Evolutionary conservation across 352 stramenopile genomes (phyloP).

Genomic region (Phytophthora palmivora): DNA sequence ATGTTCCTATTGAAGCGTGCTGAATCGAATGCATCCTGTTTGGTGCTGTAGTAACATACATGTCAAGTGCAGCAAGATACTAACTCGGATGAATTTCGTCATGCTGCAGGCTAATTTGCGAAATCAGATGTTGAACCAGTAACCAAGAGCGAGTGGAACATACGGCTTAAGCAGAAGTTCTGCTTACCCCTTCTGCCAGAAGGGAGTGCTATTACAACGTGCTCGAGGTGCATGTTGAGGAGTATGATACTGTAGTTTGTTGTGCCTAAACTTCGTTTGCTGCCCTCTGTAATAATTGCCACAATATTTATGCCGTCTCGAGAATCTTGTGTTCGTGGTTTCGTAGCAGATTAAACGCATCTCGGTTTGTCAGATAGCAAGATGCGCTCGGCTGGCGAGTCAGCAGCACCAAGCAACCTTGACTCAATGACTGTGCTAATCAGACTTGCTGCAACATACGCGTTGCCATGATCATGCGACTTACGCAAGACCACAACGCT

Average conservation of each 20-base stretch:
- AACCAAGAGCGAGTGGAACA: conserved; percentile 11
- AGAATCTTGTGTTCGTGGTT: background rate
- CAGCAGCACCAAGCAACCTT: conserved; percentile 15
- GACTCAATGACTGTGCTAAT: conserved; percentile 2
- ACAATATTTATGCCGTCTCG: conserved; percentile 19
- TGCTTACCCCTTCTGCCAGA: too few relatives aligned
- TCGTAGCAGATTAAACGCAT: background rate
- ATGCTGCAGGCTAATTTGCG: conserved; percentile 35
- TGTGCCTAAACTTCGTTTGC: conserved; percentile 10
- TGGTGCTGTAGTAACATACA: conserved; percentile 1
- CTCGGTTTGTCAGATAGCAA: background rate
- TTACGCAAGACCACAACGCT: conserved; percentile 16
- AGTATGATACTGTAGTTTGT: conserved; percentile 13
- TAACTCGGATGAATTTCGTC: conserved; percentile 13
- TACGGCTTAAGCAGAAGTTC: conserved; percentile 3
- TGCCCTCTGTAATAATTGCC: conserved; percentile 8
- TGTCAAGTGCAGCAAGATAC: conserved; percentile 4
- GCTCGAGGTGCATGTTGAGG: conserved; percentile 8
- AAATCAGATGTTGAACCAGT: conserved; percentile 40
- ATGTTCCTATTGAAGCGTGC: conserved; percentile 1
- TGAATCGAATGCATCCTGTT: background rate
- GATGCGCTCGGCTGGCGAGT: background rate
- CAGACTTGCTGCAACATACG: background rate
- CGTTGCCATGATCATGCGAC: conserved; percentile 11
- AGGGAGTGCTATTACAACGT: background rate